Evolutionary conservation across 2,329 filamentous ascomycete genomes (phyloP).

Genomic region (Microsporum audouinii): DNA sequence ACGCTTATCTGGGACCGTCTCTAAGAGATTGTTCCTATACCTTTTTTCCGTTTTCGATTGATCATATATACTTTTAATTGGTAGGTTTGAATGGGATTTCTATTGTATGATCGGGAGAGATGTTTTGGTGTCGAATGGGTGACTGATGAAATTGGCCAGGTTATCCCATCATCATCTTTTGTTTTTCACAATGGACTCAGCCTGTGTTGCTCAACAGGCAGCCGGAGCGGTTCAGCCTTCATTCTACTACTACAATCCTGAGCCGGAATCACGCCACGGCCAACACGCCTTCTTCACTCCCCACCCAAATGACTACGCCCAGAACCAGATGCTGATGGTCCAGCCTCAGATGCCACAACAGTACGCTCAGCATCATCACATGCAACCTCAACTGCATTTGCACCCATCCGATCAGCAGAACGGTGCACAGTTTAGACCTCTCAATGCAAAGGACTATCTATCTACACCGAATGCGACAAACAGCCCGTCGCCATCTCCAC

Average conservation of each 20-base stretch:
- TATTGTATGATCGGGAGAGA: neutral
- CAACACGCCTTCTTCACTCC: conserved; percentile 67
- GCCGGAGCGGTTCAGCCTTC: conserved; percentile 8
- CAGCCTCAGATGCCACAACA: conserved; percentile 20
- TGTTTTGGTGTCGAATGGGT: neutral
- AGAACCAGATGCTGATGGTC: conserved; percentile 4
- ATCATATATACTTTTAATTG: neutral
- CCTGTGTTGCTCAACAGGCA: conserved; percentile 8
- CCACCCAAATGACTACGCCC: conserved; percentile 41
- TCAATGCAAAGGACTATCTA: neutral
- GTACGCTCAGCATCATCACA: conserved; percentile 17
- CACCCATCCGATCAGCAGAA: conserved; percentile 9
- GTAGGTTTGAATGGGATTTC: neutral
- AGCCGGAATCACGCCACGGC: conserved; percentile 58
- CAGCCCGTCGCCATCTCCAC: conserved; percentile 59
- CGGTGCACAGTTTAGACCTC: conserved; percentile 18
- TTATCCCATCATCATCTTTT: neutral
- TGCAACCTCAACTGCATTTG: conserved; percentile 2
- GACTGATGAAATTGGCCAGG: neutral
- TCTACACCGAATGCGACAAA: neutral
- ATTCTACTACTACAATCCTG: conserved; percentile 70
- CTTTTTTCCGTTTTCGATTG: neutral
- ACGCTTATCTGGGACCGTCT: neutral
- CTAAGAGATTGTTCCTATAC: neutral
- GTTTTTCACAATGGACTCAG: conserved; percentile 5